These are phyloP conservation scores for Meyerozyma carpophila DNA, from an alignment of 1,139 yeast genomes.

Conservation along the genomic window DNA sequence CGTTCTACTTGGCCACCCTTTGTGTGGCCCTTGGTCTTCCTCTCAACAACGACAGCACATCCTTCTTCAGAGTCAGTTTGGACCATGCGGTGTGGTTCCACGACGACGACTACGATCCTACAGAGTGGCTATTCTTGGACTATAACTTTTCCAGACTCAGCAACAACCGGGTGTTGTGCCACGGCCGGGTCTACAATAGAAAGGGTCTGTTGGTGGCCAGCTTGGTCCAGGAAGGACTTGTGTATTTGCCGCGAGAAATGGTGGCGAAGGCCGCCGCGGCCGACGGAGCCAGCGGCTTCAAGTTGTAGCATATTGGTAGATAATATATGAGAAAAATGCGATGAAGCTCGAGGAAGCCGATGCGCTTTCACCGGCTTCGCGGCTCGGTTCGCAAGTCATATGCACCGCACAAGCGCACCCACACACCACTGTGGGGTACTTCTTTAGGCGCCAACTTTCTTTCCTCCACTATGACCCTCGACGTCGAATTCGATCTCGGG, in stretches of 20 bases:
- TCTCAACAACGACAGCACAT: constrained; percentile 12
- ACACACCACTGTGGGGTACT: background rate
- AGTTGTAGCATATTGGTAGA: too few relatives aligned
- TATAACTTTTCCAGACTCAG: constrained; percentile 27
- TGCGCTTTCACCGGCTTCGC: too few relatives aligned
- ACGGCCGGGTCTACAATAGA: constrained; percentile 23
- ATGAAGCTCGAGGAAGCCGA: too few relatives aligned
- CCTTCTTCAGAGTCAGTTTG: constrained; percentile 35
- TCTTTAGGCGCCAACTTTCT: background rate
- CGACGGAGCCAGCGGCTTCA: too few relatives aligned
- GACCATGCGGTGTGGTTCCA: constrained; percentile 39
- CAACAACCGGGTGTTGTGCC: constrained; percentile 31
- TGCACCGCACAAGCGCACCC: background rate
- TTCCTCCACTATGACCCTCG: constrained; percentile 1
- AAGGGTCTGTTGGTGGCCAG: constrained; percentile 27
- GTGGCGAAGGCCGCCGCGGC: constrained; percentile 15
- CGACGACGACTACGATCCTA: constrained; percentile 30
- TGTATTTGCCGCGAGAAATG: constrained; percentile 20
- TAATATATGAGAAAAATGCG: too few relatives aligned
- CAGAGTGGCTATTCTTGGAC: constrained; percentile 36
- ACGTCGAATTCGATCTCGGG: constrained; percentile 16
- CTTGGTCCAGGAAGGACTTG: constrained; percentile 35
- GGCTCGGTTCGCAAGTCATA: background rate
- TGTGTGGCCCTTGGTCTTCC: constrained; percentile 24
- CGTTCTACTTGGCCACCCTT: constrained; percentile 25